Percentiles rank a stretch among this genome's conserved stretches.
Evolutionary conservation across 2,329 filamentous ascomycete genomes (phyloP).

Genomic region (Dothistroma pini): DNA sequence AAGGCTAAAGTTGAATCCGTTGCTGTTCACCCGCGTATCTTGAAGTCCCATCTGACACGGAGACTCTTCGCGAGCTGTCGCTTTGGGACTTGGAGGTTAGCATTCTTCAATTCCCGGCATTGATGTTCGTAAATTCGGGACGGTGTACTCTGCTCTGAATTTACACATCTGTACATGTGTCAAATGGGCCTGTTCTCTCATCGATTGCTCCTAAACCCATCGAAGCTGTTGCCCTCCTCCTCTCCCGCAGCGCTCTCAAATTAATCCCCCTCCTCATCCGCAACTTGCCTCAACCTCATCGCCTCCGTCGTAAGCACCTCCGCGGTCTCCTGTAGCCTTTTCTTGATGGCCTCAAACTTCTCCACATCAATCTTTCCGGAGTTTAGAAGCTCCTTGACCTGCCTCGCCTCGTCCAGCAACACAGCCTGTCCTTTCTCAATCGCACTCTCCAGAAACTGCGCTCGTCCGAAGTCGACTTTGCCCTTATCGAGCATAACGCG

Average conservation of each 20-base stretch:
- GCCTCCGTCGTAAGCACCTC: conserved; percentile 23
- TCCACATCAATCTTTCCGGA: conserved; percentile 15
- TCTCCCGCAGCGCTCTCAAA: conserved; percentile 5
- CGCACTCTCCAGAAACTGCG: conserved; percentile 27
- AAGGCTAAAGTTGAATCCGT: too few species aligned
- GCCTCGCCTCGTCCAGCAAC: conserved; percentile 23
- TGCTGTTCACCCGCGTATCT: too few species aligned
- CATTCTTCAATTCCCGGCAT: too few species aligned
- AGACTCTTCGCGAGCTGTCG: too few species aligned
- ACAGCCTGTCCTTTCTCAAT: conserved; percentile 28
- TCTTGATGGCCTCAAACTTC: conserved; percentile 19
- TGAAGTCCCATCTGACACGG: too few species aligned
- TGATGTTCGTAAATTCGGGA: too few species aligned
- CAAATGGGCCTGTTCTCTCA: not conserved
- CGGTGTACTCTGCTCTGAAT: too few species aligned
- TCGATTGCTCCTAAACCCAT: conserved; percentile 7
- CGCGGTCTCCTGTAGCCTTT: conserved; percentile 18
- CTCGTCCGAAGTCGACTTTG: conserved; percentile 19
- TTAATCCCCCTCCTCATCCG: conserved; percentile 25
- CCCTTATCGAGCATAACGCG: conserved; percentile 30
- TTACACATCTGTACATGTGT: too few species aligned
- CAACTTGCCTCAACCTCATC: conserved; percentile 25
- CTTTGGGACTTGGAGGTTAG: too few species aligned
- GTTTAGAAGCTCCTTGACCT: conserved; percentile 14
- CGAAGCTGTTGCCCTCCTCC: conserved; percentile 7